Conservation (phyloP, 805 yeast genomes). For the Cyberlindnera subsufficiens region DNA sequence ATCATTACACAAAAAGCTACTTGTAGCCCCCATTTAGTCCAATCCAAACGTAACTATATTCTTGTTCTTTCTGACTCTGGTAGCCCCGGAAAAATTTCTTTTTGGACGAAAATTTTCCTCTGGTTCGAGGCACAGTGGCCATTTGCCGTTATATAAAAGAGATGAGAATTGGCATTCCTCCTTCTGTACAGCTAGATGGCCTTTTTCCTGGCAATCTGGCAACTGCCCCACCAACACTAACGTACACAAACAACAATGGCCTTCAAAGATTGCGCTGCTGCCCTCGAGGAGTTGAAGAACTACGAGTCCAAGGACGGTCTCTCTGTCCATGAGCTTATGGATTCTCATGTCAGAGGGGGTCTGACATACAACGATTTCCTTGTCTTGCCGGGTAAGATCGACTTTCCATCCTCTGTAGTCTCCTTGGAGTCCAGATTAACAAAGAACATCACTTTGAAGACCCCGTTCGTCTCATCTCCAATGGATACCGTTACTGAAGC, state of each 20-base stretch:
- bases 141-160: neutral
- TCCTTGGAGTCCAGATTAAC: slow-evolving; percentile 82
- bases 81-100: no score
- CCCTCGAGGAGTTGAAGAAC: slow-evolving; percentile 57
- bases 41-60: no score
- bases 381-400: slow-evolving; percentile 90
- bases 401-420: slow-evolving; percentile 77
- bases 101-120: neutral
- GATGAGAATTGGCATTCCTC: neutral
- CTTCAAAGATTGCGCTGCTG: slow-evolving; percentile 46
- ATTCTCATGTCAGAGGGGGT: slow-evolving; percentile 88
- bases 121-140: neutral
- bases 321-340: slow-evolving; percentile 78
- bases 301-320: slow-evolving; percentile 81
- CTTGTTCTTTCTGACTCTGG: no score
- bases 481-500: slow-evolving; percentile 99
- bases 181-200: neutral
- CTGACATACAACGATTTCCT: slow-evolving; percentile 95
- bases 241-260: slow-evolving; percentile 17
- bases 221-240: slow-evolving; percentile 13
- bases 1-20: no score
- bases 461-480: slow-evolving; percentile 97
- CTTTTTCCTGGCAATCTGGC: slow-evolving; percentile 26
- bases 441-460: slow-evolving; percentile 82
- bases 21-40: no score